phyloP scores from a whole-genome alignment of 202 grass and related monocot species.

The Zoysia matrella region DNA sequence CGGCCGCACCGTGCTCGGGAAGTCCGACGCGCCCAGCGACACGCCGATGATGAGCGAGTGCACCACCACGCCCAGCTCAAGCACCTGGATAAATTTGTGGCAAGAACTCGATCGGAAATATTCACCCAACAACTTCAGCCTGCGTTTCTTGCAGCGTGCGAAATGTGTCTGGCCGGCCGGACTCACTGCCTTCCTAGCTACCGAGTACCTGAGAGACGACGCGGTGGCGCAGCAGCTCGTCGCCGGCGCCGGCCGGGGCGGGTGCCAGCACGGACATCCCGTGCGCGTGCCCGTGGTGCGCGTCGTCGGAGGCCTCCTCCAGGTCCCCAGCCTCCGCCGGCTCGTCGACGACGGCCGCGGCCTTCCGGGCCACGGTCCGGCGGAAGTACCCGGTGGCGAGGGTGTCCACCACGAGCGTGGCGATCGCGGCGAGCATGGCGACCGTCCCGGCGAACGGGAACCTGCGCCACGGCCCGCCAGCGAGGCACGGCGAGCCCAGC shows the following conservation, averaged over 20 bases:
- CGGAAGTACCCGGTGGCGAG: conserved; percentile 71
- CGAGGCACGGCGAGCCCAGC: conserved; percentile 71
- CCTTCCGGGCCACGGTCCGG: conserved; percentile 36
- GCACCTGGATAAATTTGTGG: conserved; percentile 39
- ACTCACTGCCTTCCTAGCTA: background rate
- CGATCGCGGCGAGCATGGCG: conserved; percentile 74
- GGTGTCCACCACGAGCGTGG: conserved; percentile 68
- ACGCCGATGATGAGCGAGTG: conserved; percentile 89
- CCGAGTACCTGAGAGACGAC: conserved; percentile 50
- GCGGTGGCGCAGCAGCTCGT: conserved; percentile 65
- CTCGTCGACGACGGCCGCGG: conserved; percentile 37
- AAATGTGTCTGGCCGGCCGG: background rate
- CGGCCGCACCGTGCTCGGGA: conserved; percentile 60
- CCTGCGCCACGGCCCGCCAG: conserved; percentile 39
- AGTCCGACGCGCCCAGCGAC: conserved; percentile 64
- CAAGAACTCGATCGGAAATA: background rate
- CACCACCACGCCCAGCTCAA: conserved; percentile 86
- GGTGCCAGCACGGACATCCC: conserved; percentile 39
- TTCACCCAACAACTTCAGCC: too few relatives aligned
- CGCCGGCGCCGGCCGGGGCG: background rate
- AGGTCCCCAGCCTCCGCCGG: background rate
- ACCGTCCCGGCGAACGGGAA: conserved; percentile 74
- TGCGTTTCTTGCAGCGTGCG: background rate
- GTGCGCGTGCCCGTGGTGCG: conserved; percentile 43
- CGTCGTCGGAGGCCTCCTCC: background rate